A percentile compares a stretch with the other conserved stretches of the same genome.
Conservation (phyloP, 2,329 filamentous ascomycete species). For the Colletotrichum sp. region DNA sequence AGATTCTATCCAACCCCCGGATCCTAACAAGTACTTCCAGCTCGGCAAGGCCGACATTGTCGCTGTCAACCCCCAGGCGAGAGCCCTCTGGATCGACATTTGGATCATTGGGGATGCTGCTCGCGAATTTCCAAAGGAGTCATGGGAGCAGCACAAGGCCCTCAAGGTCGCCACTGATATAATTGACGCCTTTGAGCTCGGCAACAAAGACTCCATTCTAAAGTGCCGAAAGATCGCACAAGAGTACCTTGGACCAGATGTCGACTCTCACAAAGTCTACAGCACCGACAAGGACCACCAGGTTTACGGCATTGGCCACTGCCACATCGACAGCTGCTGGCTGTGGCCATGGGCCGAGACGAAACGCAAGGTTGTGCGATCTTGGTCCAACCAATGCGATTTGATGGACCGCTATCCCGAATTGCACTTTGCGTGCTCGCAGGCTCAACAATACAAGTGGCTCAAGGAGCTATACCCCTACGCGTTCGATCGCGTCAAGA, state of each 20-base stretch:
- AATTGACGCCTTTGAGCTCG: slow-evolving; percentile 87
- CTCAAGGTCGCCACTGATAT: slow-evolving; percentile 84
- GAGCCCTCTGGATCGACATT: slow-evolving; percentile 86
- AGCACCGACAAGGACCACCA: slow-evolving; percentile 74
- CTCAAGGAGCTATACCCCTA: slow-evolving; percentile 87
- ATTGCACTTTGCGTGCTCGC: slow-evolving; percentile 88
- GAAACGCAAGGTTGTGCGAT: slow-evolving; percentile 92
- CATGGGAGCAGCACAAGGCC: slow-evolving; percentile 88
- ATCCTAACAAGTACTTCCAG: slow-evolving; percentile 81
- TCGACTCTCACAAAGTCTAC: slow-evolving; percentile 87
- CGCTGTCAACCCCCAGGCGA: slow-evolving; percentile 84
- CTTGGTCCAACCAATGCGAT: slow-evolving; percentile 96
- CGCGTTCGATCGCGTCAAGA: slow-evolving; percentile 88
- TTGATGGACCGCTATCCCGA: slow-evolving; percentile 95
- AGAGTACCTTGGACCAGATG: slow-evolving; percentile 79
- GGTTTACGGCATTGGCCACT: slow-evolving; percentile 91
- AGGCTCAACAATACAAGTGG: slow-evolving; percentile 99
- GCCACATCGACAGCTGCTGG: slow-evolving; percentile 98
- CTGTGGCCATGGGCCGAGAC: slow-evolving; percentile 98
- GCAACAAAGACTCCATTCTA: slow-evolving; percentile 77
- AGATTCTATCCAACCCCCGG: slow-evolving; percentile 86
- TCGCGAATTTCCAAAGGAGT: slow-evolving; percentile 86
- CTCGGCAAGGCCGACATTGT: slow-evolving; percentile 84
- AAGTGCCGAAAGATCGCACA: slow-evolving; percentile 83
- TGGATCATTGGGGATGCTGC: slow-evolving; percentile 96